Evolutionary conservation across 768 basidiomycete species (phyloP).

Genomic region (Favolaschia claudopus): DNA sequence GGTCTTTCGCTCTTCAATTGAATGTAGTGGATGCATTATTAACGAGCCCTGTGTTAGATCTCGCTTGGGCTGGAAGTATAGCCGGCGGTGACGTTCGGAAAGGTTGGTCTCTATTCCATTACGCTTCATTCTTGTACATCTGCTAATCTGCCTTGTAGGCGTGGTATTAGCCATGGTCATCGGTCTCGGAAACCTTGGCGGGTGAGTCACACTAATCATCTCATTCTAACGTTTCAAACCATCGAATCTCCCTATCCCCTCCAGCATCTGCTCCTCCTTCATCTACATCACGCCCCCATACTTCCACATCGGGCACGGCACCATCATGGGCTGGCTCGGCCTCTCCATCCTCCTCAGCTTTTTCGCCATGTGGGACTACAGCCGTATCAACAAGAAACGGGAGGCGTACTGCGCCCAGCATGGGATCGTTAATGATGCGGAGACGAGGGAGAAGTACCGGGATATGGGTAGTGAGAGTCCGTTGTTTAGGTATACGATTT

Average conservation of each 20-base stretch:
- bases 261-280: constrained; percentile 33
- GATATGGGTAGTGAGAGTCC: constrained; percentile 57
- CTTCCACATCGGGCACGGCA: constrained; percentile 26
- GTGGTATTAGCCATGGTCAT: constrained; percentile 56
- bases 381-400: constrained; percentile 49
- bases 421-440: constrained; percentile 45
- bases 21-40: too few species aligned
- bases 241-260: too few species aligned
- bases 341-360: constrained; percentile 44
- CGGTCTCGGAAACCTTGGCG: constrained; percentile 56
- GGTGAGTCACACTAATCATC: constrained; percentile 20
- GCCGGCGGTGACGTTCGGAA: constrained; percentile 48
- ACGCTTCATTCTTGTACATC: neutral
- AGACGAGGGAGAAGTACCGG: constrained; percentile 41
- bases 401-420: constrained; percentile 46
- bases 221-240: neutral
- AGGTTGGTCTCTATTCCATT: constrained; percentile 33
- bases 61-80: constrained; percentile 55
- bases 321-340: constrained; percentile 21
- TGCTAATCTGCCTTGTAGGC: constrained; percentile 28
- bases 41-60: too few species aligned
- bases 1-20: too few species aligned
- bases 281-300: constrained; percentile 26
- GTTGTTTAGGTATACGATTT: constrained; percentile 44
- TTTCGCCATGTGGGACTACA: constrained; percentile 52